phyloP scores from a whole-genome alignment of 768 basidiomycete species.

The Stropharia rugosoannulata region DNA sequence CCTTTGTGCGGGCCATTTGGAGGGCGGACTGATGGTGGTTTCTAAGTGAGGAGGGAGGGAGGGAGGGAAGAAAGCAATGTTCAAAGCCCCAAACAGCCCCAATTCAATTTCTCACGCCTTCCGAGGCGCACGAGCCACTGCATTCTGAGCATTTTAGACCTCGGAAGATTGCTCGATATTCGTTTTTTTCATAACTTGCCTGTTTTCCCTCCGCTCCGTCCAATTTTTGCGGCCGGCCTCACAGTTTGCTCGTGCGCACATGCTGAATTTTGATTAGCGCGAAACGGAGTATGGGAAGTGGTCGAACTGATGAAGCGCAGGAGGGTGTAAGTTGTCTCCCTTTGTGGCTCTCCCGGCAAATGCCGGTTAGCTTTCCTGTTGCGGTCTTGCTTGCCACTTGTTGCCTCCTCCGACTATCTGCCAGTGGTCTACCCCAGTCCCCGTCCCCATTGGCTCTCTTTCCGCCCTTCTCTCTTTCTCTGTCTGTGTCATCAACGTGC shows the following conservation, averaged over 20 bases:
- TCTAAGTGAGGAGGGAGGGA: slow-evolving; percentile 35
- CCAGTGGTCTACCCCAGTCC: neutral
- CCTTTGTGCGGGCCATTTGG: slow-evolving; percentile 89
- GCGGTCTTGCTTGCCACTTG: neutral
- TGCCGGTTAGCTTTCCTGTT: neutral
- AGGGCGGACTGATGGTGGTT: slow-evolving; percentile 29
- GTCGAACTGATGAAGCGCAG: neutral
- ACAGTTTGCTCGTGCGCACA: slow-evolving; percentile 3
- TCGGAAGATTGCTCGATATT: slow-evolving; percentile 47
- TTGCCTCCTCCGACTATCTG: neutral
- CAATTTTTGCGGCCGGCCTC: slow-evolving; percentile 17
- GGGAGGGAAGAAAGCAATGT: slow-evolving; percentile 29
- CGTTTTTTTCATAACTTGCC: slow-evolving; percentile 25
- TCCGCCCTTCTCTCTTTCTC: no score
- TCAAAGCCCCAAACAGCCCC: slow-evolving; percentile 37
- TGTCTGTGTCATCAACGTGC: no score
- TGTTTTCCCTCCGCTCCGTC: slow-evolving; percentile 12
- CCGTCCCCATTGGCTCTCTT: no score
- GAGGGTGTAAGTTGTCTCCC: neutral
- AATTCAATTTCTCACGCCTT: slow-evolving; percentile 46
- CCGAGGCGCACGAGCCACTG: slow-evolving; percentile 48
- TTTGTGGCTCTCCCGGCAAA: neutral
- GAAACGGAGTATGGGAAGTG: slow-evolving; percentile 13
- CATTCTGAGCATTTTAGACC: slow-evolving; percentile 46
- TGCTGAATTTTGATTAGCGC: slow-evolving; percentile 15